Evolutionary conservation across 768 basidiomycete genomes (phyloP).

Genomic region (Hirschioporus abietinus): DNA sequence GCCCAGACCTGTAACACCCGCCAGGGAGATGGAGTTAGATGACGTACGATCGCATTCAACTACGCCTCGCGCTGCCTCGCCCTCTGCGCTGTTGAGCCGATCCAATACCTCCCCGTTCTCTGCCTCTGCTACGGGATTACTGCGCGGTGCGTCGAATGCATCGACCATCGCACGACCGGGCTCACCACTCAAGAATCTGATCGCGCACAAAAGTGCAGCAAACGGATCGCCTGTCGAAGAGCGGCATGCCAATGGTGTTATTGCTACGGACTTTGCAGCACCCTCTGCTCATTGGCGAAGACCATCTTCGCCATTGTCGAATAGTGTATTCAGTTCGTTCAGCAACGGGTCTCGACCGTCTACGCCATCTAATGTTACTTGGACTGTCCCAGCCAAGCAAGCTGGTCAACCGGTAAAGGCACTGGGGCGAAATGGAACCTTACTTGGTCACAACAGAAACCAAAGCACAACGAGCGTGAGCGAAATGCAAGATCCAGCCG

Average conservation of each 20-base stretch:
- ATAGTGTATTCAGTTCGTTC: constrained; percentile 55
- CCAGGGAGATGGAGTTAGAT: constrained; percentile 62
- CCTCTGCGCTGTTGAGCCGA: constrained; percentile 26
- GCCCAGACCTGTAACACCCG: constrained; percentile 87
- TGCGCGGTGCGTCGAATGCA: constrained; percentile 52
- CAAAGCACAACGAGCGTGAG: constrained; percentile 25
- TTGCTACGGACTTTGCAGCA: neutral
- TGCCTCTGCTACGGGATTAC: constrained; percentile 33
- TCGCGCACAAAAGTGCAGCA: constrained; percentile 38
- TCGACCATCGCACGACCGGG: constrained; percentile 34
- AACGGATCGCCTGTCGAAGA: constrained; percentile 32
- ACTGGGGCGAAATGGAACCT: constrained; percentile 54
- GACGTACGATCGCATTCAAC: constrained; percentile 65
- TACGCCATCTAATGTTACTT: constrained; percentile 76
- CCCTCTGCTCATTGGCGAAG: constrained; percentile 39
- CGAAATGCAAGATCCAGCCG: constrained; percentile 12
- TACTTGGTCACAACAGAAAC: constrained; percentile 32
- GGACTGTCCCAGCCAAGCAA: constrained; percentile 40
- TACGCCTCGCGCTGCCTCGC: constrained; percentile 76
- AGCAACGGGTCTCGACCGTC: constrained; percentile 42
- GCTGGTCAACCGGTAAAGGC: constrained; percentile 29
- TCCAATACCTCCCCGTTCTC: constrained; percentile 30
- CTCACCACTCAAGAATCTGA: constrained; percentile 39
- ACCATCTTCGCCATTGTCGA: constrained; percentile 69
- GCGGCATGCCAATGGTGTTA: constrained; percentile 3